Percentiles rank a stretch among this genome's conserved stretches.
phyloP scores from a whole-genome alignment of 106 monocot species.

The Gastrodia elata region DNA sequence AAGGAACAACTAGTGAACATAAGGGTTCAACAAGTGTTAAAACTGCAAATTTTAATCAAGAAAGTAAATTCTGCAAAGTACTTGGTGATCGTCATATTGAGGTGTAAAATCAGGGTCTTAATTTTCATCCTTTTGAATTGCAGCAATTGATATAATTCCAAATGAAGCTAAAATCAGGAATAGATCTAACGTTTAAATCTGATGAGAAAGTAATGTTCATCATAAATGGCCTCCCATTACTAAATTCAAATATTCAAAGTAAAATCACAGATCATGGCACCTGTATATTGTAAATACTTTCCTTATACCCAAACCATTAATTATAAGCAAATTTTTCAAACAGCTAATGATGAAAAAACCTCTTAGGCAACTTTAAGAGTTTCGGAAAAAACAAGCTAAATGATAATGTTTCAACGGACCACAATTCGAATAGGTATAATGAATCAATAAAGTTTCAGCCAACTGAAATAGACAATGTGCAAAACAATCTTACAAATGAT shows the following conservation, averaged over 20 bases:
- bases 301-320: background rate
- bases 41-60: background rate
- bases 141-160: background rate
- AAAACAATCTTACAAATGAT: background rate
- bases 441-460: background rate
- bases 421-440: background rate
- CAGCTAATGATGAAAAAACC: no score
- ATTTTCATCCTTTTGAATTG: background rate
- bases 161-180: background rate
- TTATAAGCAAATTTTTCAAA: background rate
- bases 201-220: background rate
- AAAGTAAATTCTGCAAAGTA: background rate
- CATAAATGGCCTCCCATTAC: background rate
- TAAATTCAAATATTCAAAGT: background rate
- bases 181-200: background rate
- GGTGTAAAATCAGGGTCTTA: background rate
- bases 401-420: background rate
- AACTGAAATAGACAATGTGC: background rate
- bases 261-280: background rate
- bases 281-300: background rate
- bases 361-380: background rate
- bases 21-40: background rate
- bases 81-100: background rate
- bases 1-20: background rate
- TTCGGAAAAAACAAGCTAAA: background rate